Conservation (phyloP, 257 asterid genomes). For the Ligustrum vulgare region DNA sequence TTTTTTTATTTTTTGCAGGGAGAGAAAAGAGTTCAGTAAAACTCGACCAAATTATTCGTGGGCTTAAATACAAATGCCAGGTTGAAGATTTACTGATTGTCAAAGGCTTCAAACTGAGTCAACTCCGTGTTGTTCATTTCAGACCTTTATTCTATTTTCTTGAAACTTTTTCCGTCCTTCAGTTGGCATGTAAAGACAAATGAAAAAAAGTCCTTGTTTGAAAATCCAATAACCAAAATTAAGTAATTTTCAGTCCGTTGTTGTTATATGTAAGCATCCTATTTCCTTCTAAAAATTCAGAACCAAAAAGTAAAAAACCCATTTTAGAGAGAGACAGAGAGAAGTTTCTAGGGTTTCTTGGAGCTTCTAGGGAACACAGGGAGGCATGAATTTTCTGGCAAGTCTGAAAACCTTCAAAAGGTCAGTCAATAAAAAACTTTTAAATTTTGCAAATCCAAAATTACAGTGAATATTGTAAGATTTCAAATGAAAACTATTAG, state of each 20-base stretch:
- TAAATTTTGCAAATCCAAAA: neutral
- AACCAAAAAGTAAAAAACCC: slow-evolving; percentile 19
- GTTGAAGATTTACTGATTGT: slow-evolving; percentile 20
- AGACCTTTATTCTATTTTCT: slow-evolving; percentile 8
- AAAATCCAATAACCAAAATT: slow-evolving; percentile 25
- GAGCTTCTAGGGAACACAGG: slow-evolving; percentile 16
- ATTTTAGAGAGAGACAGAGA: slow-evolving; percentile 3
- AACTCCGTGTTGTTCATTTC: slow-evolving; percentile 26
- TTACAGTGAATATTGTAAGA: neutral
- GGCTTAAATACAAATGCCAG: slow-evolving; percentile 27
- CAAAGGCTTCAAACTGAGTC: slow-evolving; percentile 39
- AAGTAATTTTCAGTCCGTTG: slow-evolving; percentile 28
- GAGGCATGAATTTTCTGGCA: slow-evolving; percentile 16
- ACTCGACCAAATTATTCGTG: slow-evolving; percentile 30
- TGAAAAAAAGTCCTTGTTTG: slow-evolving; percentile 27
- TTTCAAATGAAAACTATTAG: neutral
- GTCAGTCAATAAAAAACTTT: slow-evolving; percentile 16
- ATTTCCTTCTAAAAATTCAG: slow-evolving; percentile 31
- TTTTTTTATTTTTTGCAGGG: slow-evolving; percentile 16
- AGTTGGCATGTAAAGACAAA: slow-evolving; percentile 41
- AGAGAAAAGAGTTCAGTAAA: slow-evolving; percentile 14
- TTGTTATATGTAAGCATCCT: slow-evolving; percentile 32
- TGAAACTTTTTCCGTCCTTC: slow-evolving; percentile 10
- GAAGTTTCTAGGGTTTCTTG: slow-evolving; percentile 38
- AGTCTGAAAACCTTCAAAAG: slow-evolving; percentile 21